These are phyloP conservation scores for Xylaria sp. DNA, from an alignment of 2,329 filamentous ascomycete species.

Conservation along the genomic window DNA sequence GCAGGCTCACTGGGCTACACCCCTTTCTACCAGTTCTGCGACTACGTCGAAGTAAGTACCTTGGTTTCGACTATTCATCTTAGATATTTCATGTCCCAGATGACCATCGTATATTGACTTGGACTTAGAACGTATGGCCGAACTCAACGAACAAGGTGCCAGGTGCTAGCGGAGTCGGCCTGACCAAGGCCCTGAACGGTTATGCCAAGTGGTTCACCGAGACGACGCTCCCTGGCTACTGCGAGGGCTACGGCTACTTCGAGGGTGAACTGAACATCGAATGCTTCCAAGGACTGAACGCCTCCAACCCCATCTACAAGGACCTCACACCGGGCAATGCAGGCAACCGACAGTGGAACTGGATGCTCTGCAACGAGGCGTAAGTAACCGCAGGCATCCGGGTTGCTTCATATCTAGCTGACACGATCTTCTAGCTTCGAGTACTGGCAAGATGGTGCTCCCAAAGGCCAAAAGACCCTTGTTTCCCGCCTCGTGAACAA, in stretches of 20 bases:
- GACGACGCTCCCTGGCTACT: conserved; percentile 57
- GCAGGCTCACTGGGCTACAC: conserved; percentile 55
- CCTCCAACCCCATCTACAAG: conserved; percentile 54
- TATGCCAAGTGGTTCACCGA: conserved; percentile 62
- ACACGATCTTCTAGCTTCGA: conserved; percentile 46
- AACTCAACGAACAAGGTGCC: conserved; percentile 61
- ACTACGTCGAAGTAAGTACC: conserved; percentile 55
- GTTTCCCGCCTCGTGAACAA: conserved; percentile 54
- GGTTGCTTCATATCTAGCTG: not conserved
- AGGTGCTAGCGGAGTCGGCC: conserved; percentile 61
- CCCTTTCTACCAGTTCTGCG: conserved; percentile 63
- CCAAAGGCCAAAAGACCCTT: conserved; percentile 54
- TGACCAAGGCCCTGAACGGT: conserved; percentile 62
- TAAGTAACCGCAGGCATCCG: conserved; percentile 1
- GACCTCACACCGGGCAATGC: conserved; percentile 54
- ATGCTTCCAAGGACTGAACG: conserved; percentile 61
- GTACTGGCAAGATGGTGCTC: conserved; percentile 59
- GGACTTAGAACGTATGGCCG: conserved; percentile 51
- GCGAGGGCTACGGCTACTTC: conserved; percentile 60
- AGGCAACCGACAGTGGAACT: conserved; percentile 64
- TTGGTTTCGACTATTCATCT: not conserved
- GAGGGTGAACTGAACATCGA: conserved; percentile 56
- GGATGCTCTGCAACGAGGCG: conserved; percentile 66
- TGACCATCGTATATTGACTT: conserved; percentile 12
- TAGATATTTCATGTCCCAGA: not conserved